Conservation (phyloP, 164 flowering plant genomes). For the Paratinospora sagittata region DNA sequence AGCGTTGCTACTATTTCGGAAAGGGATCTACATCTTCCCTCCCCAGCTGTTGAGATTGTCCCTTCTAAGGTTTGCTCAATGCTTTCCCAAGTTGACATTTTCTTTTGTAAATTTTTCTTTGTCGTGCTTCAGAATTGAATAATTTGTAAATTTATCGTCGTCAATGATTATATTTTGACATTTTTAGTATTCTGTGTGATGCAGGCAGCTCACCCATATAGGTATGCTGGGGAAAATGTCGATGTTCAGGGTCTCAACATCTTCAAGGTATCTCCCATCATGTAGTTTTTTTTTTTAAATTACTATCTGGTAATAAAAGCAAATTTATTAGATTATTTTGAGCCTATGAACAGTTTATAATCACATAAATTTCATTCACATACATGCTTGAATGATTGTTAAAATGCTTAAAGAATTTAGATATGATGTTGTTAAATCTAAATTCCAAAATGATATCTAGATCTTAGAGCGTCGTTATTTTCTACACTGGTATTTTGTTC, state of each 20-base stretch:
- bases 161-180: background rate
- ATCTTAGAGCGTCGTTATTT: background rate
- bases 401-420: background rate
- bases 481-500: background rate
- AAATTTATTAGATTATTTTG: too few species aligned
- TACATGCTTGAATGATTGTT: background rate
- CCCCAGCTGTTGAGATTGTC: slow-evolving; percentile 86
- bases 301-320: too few species aligned
- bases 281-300: too few species aligned
- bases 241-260: slow-evolving; percentile 64
- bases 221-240: slow-evolving; percentile 70
- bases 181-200: slow-evolving; percentile 6
- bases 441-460: background rate
- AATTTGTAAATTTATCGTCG: background rate
- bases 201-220: slow-evolving; percentile 62
- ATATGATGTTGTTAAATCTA: background rate
- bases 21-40: slow-evolving; percentile 49
- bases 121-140: background rate
- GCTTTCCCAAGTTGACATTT: background rate
- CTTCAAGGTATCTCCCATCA: slow-evolving; percentile 51
- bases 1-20: slow-evolving; percentile 44
- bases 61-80: slow-evolving; percentile 65
- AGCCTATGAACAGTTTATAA: too few species aligned
- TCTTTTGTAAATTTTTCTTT: background rate
- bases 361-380: too few species aligned